Conservation (phyloP, 176 grass and related monocot genomes). For the Raddia distichophylla region DNA sequence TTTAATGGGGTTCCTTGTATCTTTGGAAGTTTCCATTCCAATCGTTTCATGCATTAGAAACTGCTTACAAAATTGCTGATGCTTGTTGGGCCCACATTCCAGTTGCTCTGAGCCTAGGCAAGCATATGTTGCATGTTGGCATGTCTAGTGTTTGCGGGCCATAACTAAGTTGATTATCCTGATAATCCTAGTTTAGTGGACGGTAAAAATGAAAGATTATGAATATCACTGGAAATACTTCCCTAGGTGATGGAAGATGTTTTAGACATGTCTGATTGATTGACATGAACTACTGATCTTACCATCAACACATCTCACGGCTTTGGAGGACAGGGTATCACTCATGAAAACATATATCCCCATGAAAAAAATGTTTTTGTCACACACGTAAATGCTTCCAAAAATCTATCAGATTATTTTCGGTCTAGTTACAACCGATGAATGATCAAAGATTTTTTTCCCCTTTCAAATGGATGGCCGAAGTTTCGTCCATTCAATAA, state of each 20-base stretch:
- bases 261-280: not conserved
- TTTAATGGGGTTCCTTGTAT: not conserved
- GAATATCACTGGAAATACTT: not conserved
- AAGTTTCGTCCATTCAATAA: not conserved
- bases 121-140: not conserved
- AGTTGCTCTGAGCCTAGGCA: not conserved
- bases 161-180: not conserved
- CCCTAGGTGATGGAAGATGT: not conserved
- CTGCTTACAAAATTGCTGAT: not conserved
- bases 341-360: not conserved
- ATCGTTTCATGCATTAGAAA: not conserved
- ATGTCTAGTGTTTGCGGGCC: not conserved
- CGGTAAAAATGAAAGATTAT: not conserved
- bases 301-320: not conserved
- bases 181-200: not conserved
- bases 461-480: not conserved
- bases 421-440: not conserved
- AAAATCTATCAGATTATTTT: not conserved
- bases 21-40: conserved; percentile 22
- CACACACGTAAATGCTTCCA: not conserved
- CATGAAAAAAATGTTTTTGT: not conserved
- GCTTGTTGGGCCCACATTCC: not conserved
- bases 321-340: not conserved
- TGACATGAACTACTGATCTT: not conserved
- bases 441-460: not conserved